Base-by-base conservation (phyloP, 495 filamentous ascomycete species). In the Cudoniella acicularis region DNA sequence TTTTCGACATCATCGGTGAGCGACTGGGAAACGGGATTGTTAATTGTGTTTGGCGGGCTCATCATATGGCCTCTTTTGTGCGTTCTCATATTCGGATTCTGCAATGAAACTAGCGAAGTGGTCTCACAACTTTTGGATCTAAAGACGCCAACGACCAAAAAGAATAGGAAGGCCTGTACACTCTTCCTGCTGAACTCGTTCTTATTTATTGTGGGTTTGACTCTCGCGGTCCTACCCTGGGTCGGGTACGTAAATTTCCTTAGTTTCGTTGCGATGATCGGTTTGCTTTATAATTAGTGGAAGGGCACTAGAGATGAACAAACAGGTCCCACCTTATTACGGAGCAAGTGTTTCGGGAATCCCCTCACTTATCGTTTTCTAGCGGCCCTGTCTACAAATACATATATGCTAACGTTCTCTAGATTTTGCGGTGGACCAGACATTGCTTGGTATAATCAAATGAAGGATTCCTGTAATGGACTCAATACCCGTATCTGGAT, bases 401-500 rank as follows among this genome's bases (percentile, higher is more conserved):
- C n/a, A 9, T n/a, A 6, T 46, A 41, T 46, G n/a, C 43, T 46
- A 17, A 46, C 43, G 6, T 16, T 46, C n/a, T 3, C 8, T 53
- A 60, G 58, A 10, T 43, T 56, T n/a, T n/a, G n/a, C 0, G 46
- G n/a, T 9, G 59, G 59, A 10, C 45, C 47, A 20, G 16, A 45
- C n/a, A 61, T 61, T 17, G 52, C 52, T 1, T 61, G 59, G 59
- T 56, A 56, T 20, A 13, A 56, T 17, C 36, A 56, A 18, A 50
- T 61, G 43, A 43, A 23, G 20, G n/a, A 56, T 52, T 55, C 52
- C 10, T 61, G 59, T 47, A 56, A 56, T 20, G 53, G 53, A 3
- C 21, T 51, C 21, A 18, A 61, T 17, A 56, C 53, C 1, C 48
- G 52, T 41, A 27, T 56, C 2, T 6, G 9, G 2, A 56, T 61